A percentile compares a stretch with the other conserved stretches of the same genome.
Conservation (phyloP, 2,329 filamentous ascomycete genomes). For the Colletotrichum musae region DNA sequence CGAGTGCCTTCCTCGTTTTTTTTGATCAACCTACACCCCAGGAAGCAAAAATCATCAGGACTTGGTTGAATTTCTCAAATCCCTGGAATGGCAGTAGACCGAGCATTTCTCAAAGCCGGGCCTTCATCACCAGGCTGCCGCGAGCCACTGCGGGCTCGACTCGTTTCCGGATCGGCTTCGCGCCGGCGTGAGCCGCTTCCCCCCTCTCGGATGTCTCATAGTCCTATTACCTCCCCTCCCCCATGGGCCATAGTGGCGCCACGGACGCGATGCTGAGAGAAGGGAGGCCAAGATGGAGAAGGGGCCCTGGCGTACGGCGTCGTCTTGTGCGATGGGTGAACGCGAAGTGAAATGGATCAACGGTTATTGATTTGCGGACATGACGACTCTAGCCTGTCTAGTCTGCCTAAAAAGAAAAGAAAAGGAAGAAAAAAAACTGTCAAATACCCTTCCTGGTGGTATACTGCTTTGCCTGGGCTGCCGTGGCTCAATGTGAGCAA, state of each 20-base stretch:
- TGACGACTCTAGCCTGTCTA: background rate
- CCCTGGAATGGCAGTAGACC: background rate
- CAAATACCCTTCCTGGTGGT: conserved; percentile 27
- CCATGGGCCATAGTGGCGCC: conserved; percentile 50
- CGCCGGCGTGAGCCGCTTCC: conserved; percentile 44
- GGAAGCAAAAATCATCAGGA: background rate
- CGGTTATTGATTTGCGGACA: conserved; percentile 2
- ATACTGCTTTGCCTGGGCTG: conserved; percentile 23
- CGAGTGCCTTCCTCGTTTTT: no score
- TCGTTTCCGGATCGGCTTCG: conserved; percentile 64
- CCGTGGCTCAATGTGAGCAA: background rate
- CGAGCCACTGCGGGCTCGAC: conserved; percentile 60
- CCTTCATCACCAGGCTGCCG: conserved; percentile 62
- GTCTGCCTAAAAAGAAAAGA: background rate
- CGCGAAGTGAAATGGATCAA: background rate
- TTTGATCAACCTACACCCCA: no score
- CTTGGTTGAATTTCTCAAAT: background rate
- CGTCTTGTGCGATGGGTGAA: conserved; percentile 16
- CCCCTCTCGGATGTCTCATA: conserved; percentile 56
- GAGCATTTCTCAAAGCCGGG: conserved; percentile 45
- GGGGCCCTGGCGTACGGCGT: conserved; percentile 8
- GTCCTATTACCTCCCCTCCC: conserved; percentile 45
- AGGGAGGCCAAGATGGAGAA: conserved; percentile 4
- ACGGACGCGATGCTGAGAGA: conserved; percentile 57
- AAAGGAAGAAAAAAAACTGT: background rate